Evolutionary conservation across 2,329 filamentous ascomycete genomes (phyloP).

Genomic region (Cercospora sp.): DNA sequence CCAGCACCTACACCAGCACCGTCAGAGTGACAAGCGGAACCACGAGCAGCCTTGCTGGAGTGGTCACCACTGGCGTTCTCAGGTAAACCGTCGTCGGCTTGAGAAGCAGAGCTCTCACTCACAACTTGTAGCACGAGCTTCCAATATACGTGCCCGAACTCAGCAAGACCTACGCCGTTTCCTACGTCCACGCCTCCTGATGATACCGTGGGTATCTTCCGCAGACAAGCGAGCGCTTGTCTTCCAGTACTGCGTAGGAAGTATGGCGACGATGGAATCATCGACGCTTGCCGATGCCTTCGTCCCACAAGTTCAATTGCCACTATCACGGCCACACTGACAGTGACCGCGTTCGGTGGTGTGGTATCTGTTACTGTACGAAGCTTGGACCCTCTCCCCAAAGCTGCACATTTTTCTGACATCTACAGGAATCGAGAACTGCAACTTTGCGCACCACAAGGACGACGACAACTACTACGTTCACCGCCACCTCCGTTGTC

Average conservation of each 20-base stretch:
- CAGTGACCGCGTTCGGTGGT: background rate
- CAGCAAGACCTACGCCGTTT: background rate
- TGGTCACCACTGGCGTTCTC: background rate
- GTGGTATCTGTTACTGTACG: constrained; percentile 2
- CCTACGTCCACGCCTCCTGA: background rate
- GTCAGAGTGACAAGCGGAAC: constrained; percentile 9
- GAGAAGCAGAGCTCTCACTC: background rate
- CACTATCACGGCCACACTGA: background rate
- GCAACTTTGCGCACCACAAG: background rate
- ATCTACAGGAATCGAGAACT: background rate
- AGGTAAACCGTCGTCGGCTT: background rate
- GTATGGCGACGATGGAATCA: background rate
- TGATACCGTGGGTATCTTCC: background rate
- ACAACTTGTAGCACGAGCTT: background rate
- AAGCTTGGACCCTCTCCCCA: too few relatives aligned
- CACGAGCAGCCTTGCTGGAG: constrained; percentile 4
- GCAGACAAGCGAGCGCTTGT: constrained; percentile 1
- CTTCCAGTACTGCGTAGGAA: background rate
- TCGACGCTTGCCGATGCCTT: constrained; percentile 10
- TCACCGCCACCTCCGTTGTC: constrained; percentile 7
- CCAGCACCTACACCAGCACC: constrained; percentile 9
- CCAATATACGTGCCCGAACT: constrained; percentile 13
- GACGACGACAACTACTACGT: constrained; percentile 6
- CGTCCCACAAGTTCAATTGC: background rate
- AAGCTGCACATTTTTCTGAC: background rate